These are phyloP conservation scores for Epichloe sylvatica DNA, from an alignment of 2,329 filamentous ascomycete genomes.

Conservation along the genomic window DNA sequence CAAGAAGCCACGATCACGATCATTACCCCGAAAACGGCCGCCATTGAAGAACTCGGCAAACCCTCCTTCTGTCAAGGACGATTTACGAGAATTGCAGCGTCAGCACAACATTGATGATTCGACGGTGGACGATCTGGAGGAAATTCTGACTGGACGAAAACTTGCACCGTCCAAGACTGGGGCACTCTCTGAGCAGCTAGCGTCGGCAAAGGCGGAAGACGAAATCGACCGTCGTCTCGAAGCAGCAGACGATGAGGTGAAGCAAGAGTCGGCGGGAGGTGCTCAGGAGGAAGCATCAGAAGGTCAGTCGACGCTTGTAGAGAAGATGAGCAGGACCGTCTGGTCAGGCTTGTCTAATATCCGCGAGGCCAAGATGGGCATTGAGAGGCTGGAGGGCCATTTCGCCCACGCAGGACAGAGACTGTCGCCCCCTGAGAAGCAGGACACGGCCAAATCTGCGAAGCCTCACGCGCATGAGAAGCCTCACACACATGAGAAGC, in stretches of 20 bases:
- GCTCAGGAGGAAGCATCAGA: conserved; percentile 15
- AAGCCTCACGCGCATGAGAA: neutral
- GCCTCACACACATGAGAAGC: neutral
- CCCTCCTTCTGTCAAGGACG: conserved; percentile 40
- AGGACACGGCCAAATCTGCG: neutral
- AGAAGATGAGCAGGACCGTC: conserved; percentile 39
- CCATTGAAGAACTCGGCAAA: conserved; percentile 39
- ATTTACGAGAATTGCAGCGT: conserved; percentile 38
- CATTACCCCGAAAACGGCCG: conserved; percentile 29
- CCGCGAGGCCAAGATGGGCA: conserved; percentile 41
- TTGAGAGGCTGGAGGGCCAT: conserved; percentile 41
- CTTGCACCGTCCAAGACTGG: conserved; percentile 13
- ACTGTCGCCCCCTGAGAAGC: conserved; percentile 2
- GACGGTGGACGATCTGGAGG: conserved; percentile 44
- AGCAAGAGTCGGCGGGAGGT: conserved; percentile 1
- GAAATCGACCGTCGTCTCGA: conserved; percentile 9
- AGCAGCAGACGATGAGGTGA: neutral
- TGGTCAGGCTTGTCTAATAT: conserved; percentile 37
- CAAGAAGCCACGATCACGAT: conserved; percentile 20
- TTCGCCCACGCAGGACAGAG: conserved; percentile 28
- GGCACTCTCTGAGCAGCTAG: conserved; percentile 13
- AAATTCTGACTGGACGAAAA: conserved; percentile 30
- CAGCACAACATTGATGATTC: conserved; percentile 44
- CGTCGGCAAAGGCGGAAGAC: conserved; percentile 12
- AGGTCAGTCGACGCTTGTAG: conserved; percentile 30